These are phyloP conservation scores for Termitomyces sp. DNA, from an alignment of 768 basidiomycete species.

Conservation along the genomic window DNA sequence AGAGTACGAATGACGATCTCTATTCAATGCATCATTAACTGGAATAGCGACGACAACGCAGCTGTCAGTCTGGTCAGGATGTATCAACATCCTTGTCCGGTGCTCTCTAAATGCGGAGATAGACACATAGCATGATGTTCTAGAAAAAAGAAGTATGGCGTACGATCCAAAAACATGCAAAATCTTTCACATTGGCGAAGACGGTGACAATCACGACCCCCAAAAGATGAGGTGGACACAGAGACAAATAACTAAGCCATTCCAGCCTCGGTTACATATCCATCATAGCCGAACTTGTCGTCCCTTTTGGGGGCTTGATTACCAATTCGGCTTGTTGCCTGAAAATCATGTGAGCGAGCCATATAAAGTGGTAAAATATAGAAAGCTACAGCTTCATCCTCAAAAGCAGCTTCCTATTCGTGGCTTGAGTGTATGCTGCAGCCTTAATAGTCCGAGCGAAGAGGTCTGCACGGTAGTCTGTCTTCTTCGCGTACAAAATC, in stretches of 20 bases:
- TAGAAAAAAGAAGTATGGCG: not conserved
- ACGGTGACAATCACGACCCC: not conserved
- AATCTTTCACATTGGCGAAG: not conserved
- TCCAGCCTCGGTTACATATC: slow-evolving; percentile 7
- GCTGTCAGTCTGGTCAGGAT: not conserved
- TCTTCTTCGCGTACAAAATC: slow-evolving; percentile 78
- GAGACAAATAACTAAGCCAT: not conserved
- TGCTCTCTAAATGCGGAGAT: not conserved
- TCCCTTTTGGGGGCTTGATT: slow-evolving; percentile 56
- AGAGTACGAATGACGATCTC: not conserved
- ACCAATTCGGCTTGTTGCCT: slow-evolving; percentile 81
- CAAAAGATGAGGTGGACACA: not conserved
- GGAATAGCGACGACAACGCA: not conserved
- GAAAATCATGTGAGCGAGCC: not conserved
- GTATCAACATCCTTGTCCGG: not conserved
- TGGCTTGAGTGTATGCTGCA: slow-evolving; percentile 63
- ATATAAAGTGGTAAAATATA: not conserved
- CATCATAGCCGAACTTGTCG: slow-evolving; percentile 18
- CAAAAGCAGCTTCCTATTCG: slow-evolving; percentile 74
- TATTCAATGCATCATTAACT: not conserved
- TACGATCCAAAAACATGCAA: not conserved
- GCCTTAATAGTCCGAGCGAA: slow-evolving; percentile 72
- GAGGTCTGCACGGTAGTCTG: slow-evolving; percentile 71
- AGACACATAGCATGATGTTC: not conserved
- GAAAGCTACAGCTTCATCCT: slow-evolving; percentile 67